Percentiles rank a stretch among this genome's conserved stretches.
Evolutionary conservation across 2,329 filamentous ascomycete genomes (phyloP).

Genomic region (Kalmusia sp.): DNA sequence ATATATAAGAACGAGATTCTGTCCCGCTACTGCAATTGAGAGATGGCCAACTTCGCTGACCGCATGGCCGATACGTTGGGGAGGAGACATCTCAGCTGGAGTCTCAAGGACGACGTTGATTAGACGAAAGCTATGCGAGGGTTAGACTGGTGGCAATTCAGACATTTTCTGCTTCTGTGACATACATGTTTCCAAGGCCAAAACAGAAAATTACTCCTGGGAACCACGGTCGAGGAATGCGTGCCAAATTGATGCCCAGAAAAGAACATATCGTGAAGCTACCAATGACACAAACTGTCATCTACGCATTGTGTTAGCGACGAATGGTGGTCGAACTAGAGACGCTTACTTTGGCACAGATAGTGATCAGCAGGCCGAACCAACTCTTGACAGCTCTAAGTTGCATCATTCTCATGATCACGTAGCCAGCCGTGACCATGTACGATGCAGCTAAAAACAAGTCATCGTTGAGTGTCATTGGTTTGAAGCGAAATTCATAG

Average conservation of each 20-base stretch:
- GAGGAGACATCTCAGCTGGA: constrained; percentile 71
- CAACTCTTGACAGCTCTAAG: constrained; percentile 78
- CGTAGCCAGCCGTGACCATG: constrained; percentile 67
- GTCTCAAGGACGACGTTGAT: constrained; percentile 80
- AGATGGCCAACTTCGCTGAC: constrained; percentile 76
- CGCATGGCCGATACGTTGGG: constrained; percentile 73
- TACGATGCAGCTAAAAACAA: constrained; percentile 71
- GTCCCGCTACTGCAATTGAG: constrained; percentile 70
- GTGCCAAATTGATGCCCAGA: constrained; percentile 76
- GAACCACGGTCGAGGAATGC: constrained; percentile 76
- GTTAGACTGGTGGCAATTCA: background rate
- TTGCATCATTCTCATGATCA: constrained; percentile 71
- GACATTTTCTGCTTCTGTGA: too few species aligned
- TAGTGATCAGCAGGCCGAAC: constrained; percentile 73
- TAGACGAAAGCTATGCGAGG: constrained; percentile 65
- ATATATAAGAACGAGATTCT: constrained; percentile 73
- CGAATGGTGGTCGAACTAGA: background rate
- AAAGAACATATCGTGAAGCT: constrained; percentile 82
- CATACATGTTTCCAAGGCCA: constrained; percentile 75
- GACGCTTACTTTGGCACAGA: constrained; percentile 65
- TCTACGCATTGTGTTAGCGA: constrained; percentile 43
- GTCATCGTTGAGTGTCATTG: constrained; percentile 72
- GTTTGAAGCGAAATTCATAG: constrained; percentile 81
- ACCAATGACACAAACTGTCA: constrained; percentile 74
- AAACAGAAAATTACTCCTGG: constrained; percentile 78